Percentiles rank a stretch among this genome's conserved stretches.
Evolutionary conservation across 1,139 yeast genomes (phyloP).

Genomic region (Protomyces gravidus): DNA sequence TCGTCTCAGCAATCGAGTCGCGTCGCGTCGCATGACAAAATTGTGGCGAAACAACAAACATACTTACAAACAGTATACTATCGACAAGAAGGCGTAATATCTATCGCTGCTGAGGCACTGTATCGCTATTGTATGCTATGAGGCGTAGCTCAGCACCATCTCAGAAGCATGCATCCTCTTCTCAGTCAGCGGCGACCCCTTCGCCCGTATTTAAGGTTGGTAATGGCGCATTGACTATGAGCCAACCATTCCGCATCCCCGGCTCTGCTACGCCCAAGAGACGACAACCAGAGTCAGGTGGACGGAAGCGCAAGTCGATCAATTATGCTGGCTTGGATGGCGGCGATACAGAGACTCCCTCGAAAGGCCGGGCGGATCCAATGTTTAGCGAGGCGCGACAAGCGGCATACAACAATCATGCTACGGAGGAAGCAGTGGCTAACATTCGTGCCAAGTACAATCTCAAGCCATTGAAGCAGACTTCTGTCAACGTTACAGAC

Average conservation of each 20-base stretch:
- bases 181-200: constrained; percentile 6
- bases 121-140: not conserved
- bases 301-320: constrained; percentile 33
- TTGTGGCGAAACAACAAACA: no score
- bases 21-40: no score
- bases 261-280: constrained; percentile 15
- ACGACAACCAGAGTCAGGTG: constrained; percentile 24
- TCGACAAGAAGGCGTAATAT: no score
- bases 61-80: no score
- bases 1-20: no score
- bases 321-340: constrained; percentile 30
- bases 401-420: constrained; percentile 13
- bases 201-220: constrained; percentile 3
- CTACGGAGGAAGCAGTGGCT: constrained; percentile 24
- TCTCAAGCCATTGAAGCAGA: constrained; percentile 22
- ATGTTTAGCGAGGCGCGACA: constrained; percentile 15
- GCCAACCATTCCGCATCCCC: constrained; percentile 22
- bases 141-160: constrained; percentile 23
- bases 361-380: constrained; percentile 1
- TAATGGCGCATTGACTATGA: not conserved
- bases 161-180: constrained; percentile 8
- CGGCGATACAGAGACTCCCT: constrained; percentile 20
- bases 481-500: not conserved
- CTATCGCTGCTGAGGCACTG: no score
- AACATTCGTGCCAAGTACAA: constrained; percentile 24